Base-by-base conservation (phyloP, 108 stramenopile genomes). In the Skeletonema tropicum region DNA sequence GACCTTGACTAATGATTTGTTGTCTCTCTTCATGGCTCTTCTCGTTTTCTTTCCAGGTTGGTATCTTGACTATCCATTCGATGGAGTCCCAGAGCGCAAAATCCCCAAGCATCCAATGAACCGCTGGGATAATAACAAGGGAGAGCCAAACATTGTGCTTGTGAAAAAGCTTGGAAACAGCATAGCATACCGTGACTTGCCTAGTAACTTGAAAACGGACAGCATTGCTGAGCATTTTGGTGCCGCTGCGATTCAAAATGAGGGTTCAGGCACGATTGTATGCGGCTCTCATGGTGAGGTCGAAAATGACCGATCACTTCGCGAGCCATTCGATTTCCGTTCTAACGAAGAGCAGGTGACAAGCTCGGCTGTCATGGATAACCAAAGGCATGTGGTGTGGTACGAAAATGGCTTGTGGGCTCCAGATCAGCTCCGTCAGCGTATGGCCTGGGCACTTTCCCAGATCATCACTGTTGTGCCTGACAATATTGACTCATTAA, bases 361-460 rank as follows among this genome's bases (percentile, higher is more conserved):
- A 38, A 73, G 42, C 5, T 33, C 35, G 17, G 31, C 15, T 14
- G 26, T 19, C 31, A 31, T 68, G 41, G 63, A 79, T 33, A 76
- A 79, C 29, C 79, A 80, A 35, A 80, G 75, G 64, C 32, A 33
- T 4, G 65, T 70, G 15, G 82, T 87, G 14, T 87, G 83, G 85
- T 73, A 68, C 14, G 71, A 75, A 58, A 55, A 78, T 0, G 87
- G 71, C 0, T 35, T 87, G 38, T 36, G 14, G 26, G 73, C 64
- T 19, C 26, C 25, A 29, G 91, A 90, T 67, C 94, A 95, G 70
- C 75, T 95, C 2, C 74, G 94, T 19, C 94, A 95, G 70, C 74
- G 92, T 12, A 74, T 93, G 58, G 94, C 94, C 25, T 93, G 88
- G 88, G 91, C 89, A 0, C 66, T 95, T 4, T 52, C 82, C 5